Base-by-base conservation (phyloP, 441 rosid genomes). In the Viola pubescens region DNA sequence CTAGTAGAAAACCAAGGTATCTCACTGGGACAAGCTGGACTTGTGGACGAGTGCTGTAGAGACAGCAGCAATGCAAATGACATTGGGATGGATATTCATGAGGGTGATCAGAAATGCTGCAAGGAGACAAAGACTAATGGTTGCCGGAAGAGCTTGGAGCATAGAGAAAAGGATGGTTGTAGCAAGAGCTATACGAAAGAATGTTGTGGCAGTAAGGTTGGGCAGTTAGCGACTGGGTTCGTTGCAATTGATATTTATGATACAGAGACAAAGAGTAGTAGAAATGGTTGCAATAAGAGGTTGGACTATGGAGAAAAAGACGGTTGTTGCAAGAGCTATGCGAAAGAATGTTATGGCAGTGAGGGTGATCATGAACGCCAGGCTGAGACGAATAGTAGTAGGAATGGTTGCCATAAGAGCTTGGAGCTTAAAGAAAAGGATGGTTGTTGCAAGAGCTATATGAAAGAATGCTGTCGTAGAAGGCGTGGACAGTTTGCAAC, bases 401-500 rank as follows among this genome's bases (percentile, higher is more conserved):
- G 34, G 34, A 26, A 26, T 26, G 34, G 34, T 26, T 26, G 45
- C 4, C 79, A 79, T 44, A 52, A 46, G 63, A 79, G 76, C 63
- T 59, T 73, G 65, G 87, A 71, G 71, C 73, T 41, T 49, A 78
- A 79, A 40, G 85, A 82, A 58, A 59, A 10, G 40, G 76, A 76
- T 11, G 75, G 85, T 42, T 87, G 94, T 64, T 86, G 97, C 81
- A 79, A 73, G 75, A 84, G 85, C 71, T 81, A 82, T 62, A 77
- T 69, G 67, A 79, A 79, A 56, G 84, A 84, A 64, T 79, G 82
- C 12, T 83, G 95, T 26, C 34, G 34, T 2, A 56, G 70, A 14
- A 70, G 70, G 42, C 76, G 77, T 51, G 81, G 71, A 16, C 84
- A 79, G 12, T 63, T 65, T 44, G 76, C 71, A 52, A 38, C 66